Evolutionary conservation across 2,329 filamentous ascomycete genomes (phyloP).

Genomic region (Epichloe hybrida): DNA sequence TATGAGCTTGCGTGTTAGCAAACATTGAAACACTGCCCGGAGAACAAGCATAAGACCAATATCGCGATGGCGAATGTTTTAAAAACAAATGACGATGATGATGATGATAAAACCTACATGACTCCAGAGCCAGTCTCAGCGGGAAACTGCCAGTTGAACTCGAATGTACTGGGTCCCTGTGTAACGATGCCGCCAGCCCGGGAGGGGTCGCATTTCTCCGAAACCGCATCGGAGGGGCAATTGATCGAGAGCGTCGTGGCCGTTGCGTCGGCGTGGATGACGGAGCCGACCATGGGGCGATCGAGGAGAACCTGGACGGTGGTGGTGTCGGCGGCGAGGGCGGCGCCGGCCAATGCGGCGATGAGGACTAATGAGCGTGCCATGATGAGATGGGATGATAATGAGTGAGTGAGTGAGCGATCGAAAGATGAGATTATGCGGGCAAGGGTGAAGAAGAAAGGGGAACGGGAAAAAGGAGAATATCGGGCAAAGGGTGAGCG

Average conservation of each 20-base stretch:
- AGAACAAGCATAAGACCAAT: too few species aligned
- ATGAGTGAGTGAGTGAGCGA: neutral
- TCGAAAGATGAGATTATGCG: neutral
- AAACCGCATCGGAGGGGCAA: conserved; percentile 11
- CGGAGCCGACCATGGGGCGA: conserved; percentile 14
- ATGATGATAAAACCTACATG: neutral
- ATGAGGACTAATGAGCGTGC: conserved; percentile 9
- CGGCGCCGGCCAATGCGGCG: conserved; percentile 11
- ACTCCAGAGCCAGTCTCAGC: neutral
- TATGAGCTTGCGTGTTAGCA: neutral
- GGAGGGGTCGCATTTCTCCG: conserved; percentile 13
- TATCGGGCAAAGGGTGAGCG: too few species aligned
- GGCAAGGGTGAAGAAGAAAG: too few species aligned
- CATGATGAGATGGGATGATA: conserved; percentile 6
- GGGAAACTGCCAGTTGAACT: conserved; percentile 1
- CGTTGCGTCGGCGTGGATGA: conserved; percentile 14
- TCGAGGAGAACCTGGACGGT: conserved; percentile 15
- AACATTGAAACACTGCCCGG: too few species aligned
- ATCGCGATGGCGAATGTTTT: too few species aligned
- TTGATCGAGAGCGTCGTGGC: conserved; percentile 19
- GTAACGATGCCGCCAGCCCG: conserved; percentile 10
- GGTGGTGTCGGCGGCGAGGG: conserved; percentile 14
- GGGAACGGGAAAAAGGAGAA: too few species aligned
- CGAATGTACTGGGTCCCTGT: conserved; percentile 15
- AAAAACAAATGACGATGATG: too few species aligned